Base-by-base conservation (phyloP, 1,284 basidiomycete genomes). In the Macrocybe sp. region DNA sequence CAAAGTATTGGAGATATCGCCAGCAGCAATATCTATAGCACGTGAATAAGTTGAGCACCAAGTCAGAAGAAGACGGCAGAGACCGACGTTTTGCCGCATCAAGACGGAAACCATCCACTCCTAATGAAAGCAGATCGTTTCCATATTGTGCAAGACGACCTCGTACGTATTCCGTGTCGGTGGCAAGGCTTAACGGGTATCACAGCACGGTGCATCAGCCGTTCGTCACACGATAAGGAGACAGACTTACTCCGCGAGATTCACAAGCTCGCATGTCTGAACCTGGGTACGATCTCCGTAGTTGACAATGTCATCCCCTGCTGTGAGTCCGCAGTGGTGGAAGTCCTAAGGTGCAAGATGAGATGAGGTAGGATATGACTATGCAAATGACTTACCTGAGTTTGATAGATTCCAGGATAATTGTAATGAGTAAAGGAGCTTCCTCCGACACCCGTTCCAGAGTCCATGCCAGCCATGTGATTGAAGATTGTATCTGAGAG, bases 21-120 rank as follows among this genome's bases (percentile, higher is more conserved):
- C 60, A 0, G 74, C 62, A 2, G 74, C 58, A 4, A 84, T 82
- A 54, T 82, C 81, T 84, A 53, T 4, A 16, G 8, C 50, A 32
- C 4, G 2, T 10, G 33, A 32, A 37, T 8, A 35, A 31, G 22
- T 12, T n/a, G 11, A 8, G 6, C 29, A 1, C 33, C 7, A 4
- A 31, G 33, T 35, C n/a, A 35, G 38, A 1, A 14, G 14, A 40
- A 29, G 29, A 7, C 22, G 31, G 14, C 16, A 33, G 31, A 39
- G 37, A 55, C 67, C 47, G 56, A 84, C 82, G 74, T 64, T 85
- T 86, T 0, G 82, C 74, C 6, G 84, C 82, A 60, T 88, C 84
- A 34, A 86, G 63, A 0, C 83, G 73, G 36, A 87, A 64, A 0
- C 85, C 85, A 55, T 81, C 80, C 1, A 79, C 74, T 1, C 83